Evolutionary conservation across 148 eudicot species (phyloP).

Genomic region (Rhododendron kiyosumense): DNA sequence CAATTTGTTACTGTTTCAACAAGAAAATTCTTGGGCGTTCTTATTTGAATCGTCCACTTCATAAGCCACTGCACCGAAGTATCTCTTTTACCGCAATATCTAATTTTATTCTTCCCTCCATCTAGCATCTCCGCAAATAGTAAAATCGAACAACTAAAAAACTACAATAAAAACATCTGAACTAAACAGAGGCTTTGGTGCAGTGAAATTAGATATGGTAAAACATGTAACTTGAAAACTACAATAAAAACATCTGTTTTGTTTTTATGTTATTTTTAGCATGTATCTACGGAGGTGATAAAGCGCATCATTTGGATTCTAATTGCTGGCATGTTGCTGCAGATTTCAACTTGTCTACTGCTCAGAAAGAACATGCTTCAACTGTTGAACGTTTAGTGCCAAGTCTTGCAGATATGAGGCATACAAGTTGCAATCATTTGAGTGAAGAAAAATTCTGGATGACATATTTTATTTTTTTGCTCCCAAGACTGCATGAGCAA

Average conservation of each 20-base stretch:
- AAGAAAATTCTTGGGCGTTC: not conserved
- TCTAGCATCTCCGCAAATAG: not conserved
- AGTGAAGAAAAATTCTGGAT: slow-evolving; percentile 61
- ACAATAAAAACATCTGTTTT: not conserved
- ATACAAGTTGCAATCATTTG: slow-evolving; percentile 24
- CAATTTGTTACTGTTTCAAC: not conserved
- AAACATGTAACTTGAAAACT: not conserved
- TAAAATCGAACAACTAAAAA: not conserved
- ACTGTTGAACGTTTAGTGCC: slow-evolving; percentile 55
- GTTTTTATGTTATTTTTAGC: not conserved
- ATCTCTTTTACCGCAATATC: not conserved
- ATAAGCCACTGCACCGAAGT: not conserved
- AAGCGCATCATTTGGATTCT: not conserved
- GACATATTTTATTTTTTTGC: slow-evolving; percentile 66
- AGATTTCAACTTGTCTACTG: slow-evolving; percentile 57
- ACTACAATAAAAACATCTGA: not conserved
- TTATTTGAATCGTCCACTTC: not conserved
- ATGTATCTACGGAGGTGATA: not conserved
- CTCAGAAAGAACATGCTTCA: slow-evolving; percentile 59
- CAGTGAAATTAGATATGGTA: not conserved
- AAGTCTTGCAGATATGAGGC: slow-evolving; percentile 43
- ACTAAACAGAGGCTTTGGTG: not conserved
- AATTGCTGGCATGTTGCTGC: slow-evolving; percentile 19
- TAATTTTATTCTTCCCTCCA: not conserved
- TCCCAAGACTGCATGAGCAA: slow-evolving; percentile 57